A percentile compares a stretch with the other conserved stretches of the same genome.
Conservation (phyloP, 768 basidiomycete genomes). For the Boletellus ananiceps region DNA sequence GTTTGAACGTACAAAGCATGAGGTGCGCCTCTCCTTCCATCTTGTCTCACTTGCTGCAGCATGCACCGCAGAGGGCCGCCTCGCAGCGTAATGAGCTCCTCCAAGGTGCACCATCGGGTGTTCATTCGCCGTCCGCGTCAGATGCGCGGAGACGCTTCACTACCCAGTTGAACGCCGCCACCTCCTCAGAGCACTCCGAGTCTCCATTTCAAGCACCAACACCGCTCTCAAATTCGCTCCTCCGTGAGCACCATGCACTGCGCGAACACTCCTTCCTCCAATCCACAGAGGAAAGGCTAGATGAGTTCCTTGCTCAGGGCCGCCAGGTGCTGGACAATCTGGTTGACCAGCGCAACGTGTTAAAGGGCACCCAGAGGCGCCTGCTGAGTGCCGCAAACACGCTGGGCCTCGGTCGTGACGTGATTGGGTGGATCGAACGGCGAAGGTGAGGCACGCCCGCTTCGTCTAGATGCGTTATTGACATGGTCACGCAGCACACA, state of each 20-base stretch:
- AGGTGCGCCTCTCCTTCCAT: slow-evolving; percentile 29
- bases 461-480: background rate
- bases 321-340: slow-evolving; percentile 88
- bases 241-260: slow-evolving; percentile 74
- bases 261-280: slow-evolving; percentile 88
- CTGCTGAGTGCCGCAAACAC: slow-evolving; percentile 91
- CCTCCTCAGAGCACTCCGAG: slow-evolving; percentile 66
- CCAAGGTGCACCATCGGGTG: slow-evolving; percentile 37
- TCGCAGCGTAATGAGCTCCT: slow-evolving; percentile 64
- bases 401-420: slow-evolving; percentile 86
- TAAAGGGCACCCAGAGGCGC: slow-evolving; percentile 91
- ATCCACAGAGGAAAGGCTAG: slow-evolving; percentile 74
- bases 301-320: slow-evolving; percentile 91
- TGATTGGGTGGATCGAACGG: slow-evolving; percentile 96
- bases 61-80: slow-evolving; percentile 47
- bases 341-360: slow-evolving; percentile 85
- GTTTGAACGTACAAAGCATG: slow-evolving; percentile 73
- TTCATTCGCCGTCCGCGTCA: slow-evolving; percentile 26
- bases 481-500: slow-evolving; percentile 60
- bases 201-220: slow-evolving; percentile 74
- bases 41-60: background rate
- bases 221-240: slow-evolving; percentile 48
- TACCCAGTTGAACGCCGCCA: slow-evolving; percentile 31
- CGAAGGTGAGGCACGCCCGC: slow-evolving; percentile 56
- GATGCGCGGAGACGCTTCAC: slow-evolving; percentile 66